phyloP scores from a whole-genome alignment of 2,329 filamentous ascomycete species.

The Fusarium humuli region DNA sequence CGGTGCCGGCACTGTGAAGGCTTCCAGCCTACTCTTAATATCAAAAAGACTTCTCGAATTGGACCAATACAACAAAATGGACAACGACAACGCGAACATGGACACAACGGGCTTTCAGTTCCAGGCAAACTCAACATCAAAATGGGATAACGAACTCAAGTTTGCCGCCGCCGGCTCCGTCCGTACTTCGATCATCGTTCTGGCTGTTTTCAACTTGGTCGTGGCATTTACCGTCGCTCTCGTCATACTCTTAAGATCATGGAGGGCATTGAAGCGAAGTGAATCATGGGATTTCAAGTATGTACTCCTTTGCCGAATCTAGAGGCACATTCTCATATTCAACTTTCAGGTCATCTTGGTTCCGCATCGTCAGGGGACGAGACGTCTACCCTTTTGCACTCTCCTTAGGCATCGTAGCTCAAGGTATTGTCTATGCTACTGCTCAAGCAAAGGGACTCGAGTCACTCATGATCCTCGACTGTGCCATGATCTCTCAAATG shows the following conservation, averaged over 20 bases:
- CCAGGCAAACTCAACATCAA: constrained; percentile 57
- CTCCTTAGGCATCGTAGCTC: constrained; percentile 67
- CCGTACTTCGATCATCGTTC: constrained; percentile 70
- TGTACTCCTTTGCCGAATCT: background rate
- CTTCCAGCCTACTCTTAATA: constrained; percentile 35
- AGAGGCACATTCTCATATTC: constrained; percentile 21
- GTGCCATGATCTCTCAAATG: constrained; percentile 65
- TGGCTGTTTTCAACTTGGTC: constrained; percentile 70
- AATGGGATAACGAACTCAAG: constrained; percentile 63
- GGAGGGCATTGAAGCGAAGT: constrained; percentile 58
- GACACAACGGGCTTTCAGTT: constrained; percentile 48
- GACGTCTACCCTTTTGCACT: constrained; percentile 68
- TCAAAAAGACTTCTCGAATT: constrained; percentile 14
- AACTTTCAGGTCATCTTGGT: constrained; percentile 51
- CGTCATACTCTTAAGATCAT: constrained; percentile 69
- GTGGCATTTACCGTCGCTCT: constrained; percentile 66
- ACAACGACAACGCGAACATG: constrained; percentile 26
- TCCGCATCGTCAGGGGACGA: constrained; percentile 59
- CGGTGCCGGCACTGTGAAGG: constrained; percentile 46
- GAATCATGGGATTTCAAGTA: constrained; percentile 59
- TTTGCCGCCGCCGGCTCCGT: constrained; percentile 67
- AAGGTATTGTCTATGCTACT: constrained; percentile 68
- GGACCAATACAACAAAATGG: constrained; percentile 24
- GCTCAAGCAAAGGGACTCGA: constrained; percentile 67
- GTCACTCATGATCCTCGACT: constrained; percentile 63